These are phyloP conservation scores for Cornus kousa DNA, from an alignment of 148 eudicot species.

Conservation along the genomic window DNA sequence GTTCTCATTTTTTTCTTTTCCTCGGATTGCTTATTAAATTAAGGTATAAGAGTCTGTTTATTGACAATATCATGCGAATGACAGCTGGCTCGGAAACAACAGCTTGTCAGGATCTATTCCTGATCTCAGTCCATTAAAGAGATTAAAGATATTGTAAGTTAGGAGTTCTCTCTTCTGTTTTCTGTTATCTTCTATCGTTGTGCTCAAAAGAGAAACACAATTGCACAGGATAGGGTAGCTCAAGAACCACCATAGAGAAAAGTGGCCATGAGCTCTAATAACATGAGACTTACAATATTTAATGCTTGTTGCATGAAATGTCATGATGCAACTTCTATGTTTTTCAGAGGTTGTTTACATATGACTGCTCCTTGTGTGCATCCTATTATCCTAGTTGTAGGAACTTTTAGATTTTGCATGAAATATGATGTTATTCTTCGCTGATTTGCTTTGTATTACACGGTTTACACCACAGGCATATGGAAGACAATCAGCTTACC, in stretches of 20 bases:
- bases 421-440: not conserved
- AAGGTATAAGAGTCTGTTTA: slow-evolving; percentile 5
- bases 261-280: not conserved
- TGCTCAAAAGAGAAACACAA: not conserved
- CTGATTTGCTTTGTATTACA: slow-evolving; percentile 12
- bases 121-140: slow-evolving; percentile 53
- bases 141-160: slow-evolving; percentile 65
- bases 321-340: not conserved
- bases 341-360: not conserved
- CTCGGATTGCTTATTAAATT: not conserved
- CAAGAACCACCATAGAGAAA: not conserved
- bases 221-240: not conserved
- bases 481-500: slow-evolving; percentile 65
- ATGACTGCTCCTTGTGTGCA: not conserved
- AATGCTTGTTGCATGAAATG: not conserved
- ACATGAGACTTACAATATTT: not conserved
- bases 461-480: slow-evolving; percentile 40
- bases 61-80: slow-evolving; percentile 21
- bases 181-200: not conserved
- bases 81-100: slow-evolving; percentile 77
- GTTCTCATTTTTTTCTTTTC: slow-evolving; percentile 16
- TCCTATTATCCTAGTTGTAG: not conserved
- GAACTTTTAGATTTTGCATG: not conserved
- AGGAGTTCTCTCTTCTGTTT: slow-evolving; percentile 1
- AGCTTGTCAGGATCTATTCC: slow-evolving; percentile 67